Evolutionary conservation across 257 asterid genomes (phyloP).

Genomic region (Solanum pimpinellifolium): DNA sequence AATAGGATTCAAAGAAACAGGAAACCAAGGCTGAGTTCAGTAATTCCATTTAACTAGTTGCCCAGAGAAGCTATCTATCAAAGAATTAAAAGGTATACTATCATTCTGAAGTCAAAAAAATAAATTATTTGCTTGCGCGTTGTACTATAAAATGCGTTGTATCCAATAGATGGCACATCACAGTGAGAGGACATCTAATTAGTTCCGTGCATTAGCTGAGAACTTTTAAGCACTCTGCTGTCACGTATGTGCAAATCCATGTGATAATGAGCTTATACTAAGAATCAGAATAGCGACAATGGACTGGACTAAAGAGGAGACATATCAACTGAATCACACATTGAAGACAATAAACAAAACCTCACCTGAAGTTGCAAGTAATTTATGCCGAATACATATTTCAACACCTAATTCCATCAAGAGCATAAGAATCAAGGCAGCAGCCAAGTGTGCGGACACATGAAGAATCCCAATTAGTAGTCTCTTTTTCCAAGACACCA

Average conservation of each 20-base stretch:
- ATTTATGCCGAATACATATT: conserved; percentile 74
- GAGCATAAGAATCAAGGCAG: conserved; percentile 89
- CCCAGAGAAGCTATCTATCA: background rate
- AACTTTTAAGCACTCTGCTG: background rate
- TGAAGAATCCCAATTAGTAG: conserved; percentile 72
- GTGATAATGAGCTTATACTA: background rate
- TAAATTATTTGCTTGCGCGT: background rate
- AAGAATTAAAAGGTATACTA: no score
- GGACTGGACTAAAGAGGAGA: background rate
- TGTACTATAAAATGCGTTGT: background rate
- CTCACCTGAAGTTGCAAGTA: conserved; percentile 85
- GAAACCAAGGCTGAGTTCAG: background rate
- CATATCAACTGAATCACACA: background rate
- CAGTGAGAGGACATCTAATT: background rate
- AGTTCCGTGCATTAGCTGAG: background rate
- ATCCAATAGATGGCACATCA: background rate
- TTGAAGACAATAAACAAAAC: background rate
- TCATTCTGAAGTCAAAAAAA: background rate
- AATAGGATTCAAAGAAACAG: background rate
- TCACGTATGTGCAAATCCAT: background rate
- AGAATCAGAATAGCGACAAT: background rate
- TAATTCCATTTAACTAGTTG: background rate
- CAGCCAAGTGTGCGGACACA: conserved; percentile 80
- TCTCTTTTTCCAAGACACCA: conserved; percentile 67
- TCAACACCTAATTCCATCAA: conserved; percentile 88